phyloP scores from a whole-genome alignment of 78 protist species.

The Creolimax fragrantissima region DNA sequence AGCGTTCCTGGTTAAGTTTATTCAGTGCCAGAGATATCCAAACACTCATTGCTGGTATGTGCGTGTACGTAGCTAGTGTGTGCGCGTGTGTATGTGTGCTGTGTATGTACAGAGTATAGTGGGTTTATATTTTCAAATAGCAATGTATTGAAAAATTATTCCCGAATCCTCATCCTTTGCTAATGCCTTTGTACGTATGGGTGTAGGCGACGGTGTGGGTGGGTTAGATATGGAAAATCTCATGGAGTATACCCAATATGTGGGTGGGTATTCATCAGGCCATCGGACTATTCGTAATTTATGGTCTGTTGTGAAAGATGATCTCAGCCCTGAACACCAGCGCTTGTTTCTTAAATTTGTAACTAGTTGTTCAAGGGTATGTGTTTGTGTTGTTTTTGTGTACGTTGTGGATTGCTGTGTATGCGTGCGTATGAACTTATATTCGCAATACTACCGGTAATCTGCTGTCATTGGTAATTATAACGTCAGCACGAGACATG shows the following conservation, averaged over 20 bases:
- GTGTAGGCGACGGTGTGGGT: neutral
- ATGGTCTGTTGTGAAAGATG: constrained; percentile 12
- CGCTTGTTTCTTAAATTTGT: constrained; percentile 8
- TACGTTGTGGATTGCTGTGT: neutral
- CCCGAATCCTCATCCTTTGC: too few relatives aligned
- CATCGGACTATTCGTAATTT: constrained; percentile 14
- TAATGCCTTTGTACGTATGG: too few relatives aligned
- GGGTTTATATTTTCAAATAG: too few relatives aligned
- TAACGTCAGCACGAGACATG: neutral
- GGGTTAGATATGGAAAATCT: neutral
- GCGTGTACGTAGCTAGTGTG: neutral
- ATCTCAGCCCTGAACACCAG: neutral
- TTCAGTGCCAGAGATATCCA: constrained; percentile 43
- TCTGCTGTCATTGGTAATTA: neutral
- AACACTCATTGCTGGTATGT: constrained; percentile 30
- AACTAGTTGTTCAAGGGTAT: constrained; percentile 6
- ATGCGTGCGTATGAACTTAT: neutral
- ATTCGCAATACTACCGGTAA: neutral
- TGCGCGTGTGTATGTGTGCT: too few relatives aligned
- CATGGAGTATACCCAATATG: neutral
- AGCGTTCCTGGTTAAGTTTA: constrained; percentile 20
- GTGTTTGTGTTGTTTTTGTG: too few relatives aligned
- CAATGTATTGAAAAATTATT: too few relatives aligned
- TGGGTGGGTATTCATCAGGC: constrained; percentile 16
- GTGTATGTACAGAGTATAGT: too few relatives aligned